Evolutionary conservation across 108 stramenopile species (phyloP).

Genomic region (Schizochytrium sp.): DNA sequence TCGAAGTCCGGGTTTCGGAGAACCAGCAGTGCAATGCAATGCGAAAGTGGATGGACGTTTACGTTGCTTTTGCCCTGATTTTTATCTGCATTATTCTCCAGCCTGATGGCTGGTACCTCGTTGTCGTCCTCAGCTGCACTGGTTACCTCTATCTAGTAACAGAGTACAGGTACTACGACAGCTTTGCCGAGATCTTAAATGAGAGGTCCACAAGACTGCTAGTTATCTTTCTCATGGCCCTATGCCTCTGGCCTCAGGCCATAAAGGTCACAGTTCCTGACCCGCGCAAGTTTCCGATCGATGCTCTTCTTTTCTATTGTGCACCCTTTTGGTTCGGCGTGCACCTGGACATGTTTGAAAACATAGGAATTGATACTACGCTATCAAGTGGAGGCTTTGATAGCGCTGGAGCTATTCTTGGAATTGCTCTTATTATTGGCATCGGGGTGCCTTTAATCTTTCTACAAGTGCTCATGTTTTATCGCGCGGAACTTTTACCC

Average conservation of each 20-base stretch:
- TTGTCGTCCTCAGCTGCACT: not conserved
- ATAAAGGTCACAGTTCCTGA: slow-evolving; percentile 4
- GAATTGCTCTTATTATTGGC: slow-evolving; percentile 34
- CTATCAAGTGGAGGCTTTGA: not conserved
- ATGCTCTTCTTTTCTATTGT: slow-evolving; percentile 48
- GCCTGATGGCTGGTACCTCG: not conserved
- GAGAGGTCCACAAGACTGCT: slow-evolving; percentile 8
- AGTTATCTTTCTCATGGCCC: not conserved
- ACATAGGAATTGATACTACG: slow-evolving; percentile 32
- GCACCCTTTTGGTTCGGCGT: slow-evolving; percentile 43
- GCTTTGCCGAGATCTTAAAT: slow-evolving; percentile 12
- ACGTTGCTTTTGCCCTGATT: not conserved
- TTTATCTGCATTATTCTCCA: not conserved
- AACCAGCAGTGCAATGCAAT: slow-evolving; percentile 31
- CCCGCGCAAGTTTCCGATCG: slow-evolving; percentile 17
- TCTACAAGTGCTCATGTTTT: not conserved
- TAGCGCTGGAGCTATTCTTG: slow-evolving; percentile 1
- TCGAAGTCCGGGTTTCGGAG: not conserved
- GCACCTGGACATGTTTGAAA: slow-evolving; percentile 11
- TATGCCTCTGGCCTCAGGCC: not conserved
- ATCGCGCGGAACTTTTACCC: not conserved
- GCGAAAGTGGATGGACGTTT: not conserved
- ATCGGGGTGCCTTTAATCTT: slow-evolving; percentile 23
- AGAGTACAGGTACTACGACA: slow-evolving; percentile 2
- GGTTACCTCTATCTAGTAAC: slow-evolving; percentile 41